Conservation (phyloP, 805 yeast genomes). For the Ogataea thermomethanolica region DNA sequence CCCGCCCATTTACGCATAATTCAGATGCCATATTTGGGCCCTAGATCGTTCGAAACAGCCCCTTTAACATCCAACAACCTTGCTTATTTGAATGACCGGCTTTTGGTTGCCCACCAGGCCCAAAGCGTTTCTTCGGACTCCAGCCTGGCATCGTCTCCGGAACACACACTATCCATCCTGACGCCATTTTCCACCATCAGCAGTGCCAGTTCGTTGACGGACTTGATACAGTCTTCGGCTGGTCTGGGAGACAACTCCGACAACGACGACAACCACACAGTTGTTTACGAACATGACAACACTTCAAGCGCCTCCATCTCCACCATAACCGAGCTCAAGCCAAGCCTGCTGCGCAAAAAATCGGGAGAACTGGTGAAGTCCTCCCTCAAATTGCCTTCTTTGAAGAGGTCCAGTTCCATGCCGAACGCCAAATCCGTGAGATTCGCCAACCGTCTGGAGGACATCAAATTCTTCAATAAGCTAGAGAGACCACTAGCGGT, state of each 20-base stretch:
- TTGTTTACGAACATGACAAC: slow-evolving; percentile 15
- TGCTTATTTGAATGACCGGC: slow-evolving; percentile 28
- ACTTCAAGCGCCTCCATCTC: slow-evolving; percentile 17
- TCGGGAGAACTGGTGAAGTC: slow-evolving; percentile 50
- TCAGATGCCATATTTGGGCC: slow-evolving; percentile 35
- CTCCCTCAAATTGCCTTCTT: slow-evolving; percentile 44
- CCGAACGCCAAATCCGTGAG: slow-evolving; percentile 58
- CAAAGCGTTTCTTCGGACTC: slow-evolving; percentile 13
- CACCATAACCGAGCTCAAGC: slow-evolving; percentile 20
- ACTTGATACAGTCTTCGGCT: slow-evolving; percentile 8
- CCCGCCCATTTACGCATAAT: neutral
- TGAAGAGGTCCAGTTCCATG: slow-evolving; percentile 43
- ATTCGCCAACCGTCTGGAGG: slow-evolving; percentile 58
- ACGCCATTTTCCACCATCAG: slow-evolving; percentile 30
- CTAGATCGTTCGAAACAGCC: slow-evolving; percentile 34
- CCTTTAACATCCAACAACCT: slow-evolving; percentile 33
- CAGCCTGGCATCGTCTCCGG: slow-evolving; percentile 20
- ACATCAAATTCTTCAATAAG: slow-evolving; percentile 62
- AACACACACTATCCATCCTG: slow-evolving; percentile 24
- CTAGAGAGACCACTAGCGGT: slow-evolving; percentile 59
- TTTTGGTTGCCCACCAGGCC: slow-evolving; percentile 13
- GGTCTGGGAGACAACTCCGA: slow-evolving; percentile 3
- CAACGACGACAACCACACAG: slow-evolving; percentile 30
- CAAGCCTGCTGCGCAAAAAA: slow-evolving; percentile 44
- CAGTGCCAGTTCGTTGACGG: slow-evolving; percentile 16